phyloP scores from a whole-genome alignment of 768 basidiomycete species.

The Amanita muscaria region DNA sequence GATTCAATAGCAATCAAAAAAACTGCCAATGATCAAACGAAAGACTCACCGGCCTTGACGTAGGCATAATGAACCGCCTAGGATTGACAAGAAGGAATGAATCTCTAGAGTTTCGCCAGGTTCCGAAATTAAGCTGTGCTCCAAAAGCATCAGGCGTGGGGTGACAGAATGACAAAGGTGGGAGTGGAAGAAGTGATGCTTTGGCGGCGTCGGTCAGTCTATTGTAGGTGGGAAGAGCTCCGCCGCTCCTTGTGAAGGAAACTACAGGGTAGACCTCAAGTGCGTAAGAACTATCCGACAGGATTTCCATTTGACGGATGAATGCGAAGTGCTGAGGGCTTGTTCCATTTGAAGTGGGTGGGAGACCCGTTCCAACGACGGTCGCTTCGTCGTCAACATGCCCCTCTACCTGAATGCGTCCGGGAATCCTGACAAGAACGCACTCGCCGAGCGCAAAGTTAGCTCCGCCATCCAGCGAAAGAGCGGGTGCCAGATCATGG shows the following conservation, averaged over 20 bases:
- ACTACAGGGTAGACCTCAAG: slow-evolving; percentile 11
- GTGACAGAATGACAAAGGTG: slow-evolving; percentile 9
- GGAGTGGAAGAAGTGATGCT: slow-evolving; percentile 11
- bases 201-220: slow-evolving; percentile 4
- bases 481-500: too few relatives aligned
- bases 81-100: slow-evolving; percentile 1
- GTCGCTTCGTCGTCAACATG: neutral
- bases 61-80: neutral
- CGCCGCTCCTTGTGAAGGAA: slow-evolving; percentile 5
- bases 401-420: too few relatives aligned
- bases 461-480: too few relatives aligned
- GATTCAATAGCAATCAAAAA: slow-evolving; percentile 7
- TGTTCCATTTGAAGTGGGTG: slow-evolving; percentile 9
- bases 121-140: slow-evolving; percentile 4
- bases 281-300: neutral
- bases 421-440: too few relatives aligned
- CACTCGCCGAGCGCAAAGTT: too few relatives aligned
- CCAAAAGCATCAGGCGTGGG: slow-evolving; percentile 5
- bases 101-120: too few relatives aligned
- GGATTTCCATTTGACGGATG: neutral
- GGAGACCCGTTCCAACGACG: neutral
- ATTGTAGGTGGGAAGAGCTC: slow-evolving; percentile 9
- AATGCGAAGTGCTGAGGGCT: slow-evolving; percentile 11
- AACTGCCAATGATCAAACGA: slow-evolving; percentile 6
- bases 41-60: neutral